Evolutionary conservation across 176 grass and related monocot species (phyloP).

Genomic region (Carex pumila): DNA sequence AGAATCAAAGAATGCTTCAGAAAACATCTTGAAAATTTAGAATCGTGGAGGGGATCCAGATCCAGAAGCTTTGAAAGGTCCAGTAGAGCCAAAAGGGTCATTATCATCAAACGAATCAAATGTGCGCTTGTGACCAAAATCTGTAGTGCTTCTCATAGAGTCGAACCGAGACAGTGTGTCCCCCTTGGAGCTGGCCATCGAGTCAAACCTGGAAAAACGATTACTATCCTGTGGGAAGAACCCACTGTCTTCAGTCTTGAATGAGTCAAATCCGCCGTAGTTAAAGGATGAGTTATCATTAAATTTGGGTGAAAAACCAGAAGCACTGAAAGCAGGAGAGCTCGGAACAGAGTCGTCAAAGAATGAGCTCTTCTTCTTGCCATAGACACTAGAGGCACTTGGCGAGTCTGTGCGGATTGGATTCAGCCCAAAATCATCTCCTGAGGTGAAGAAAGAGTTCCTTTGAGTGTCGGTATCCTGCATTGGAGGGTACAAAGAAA

Average conservation of each 20-base stretch:
- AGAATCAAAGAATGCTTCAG: slow-evolving; percentile 14
- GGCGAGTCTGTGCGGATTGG: slow-evolving; percentile 45
- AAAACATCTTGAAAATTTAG: slow-evolving; percentile 23
- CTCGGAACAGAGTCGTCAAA: slow-evolving; percentile 97
- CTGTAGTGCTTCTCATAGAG: slow-evolving; percentile 43
- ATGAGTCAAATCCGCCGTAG: slow-evolving; percentile 80
- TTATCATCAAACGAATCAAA: slow-evolving; percentile 98
- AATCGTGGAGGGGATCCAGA: slow-evolving; percentile 64
- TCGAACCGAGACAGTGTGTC: slow-evolving; percentile 51
- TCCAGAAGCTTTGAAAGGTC: slow-evolving; percentile 82
- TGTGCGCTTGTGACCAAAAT: slow-evolving; percentile 41
- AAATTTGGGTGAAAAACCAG: slow-evolving; percentile 68
- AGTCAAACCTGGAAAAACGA: slow-evolving; percentile 71
- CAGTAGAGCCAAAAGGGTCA: slow-evolving; percentile 83
- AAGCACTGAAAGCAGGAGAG: slow-evolving; percentile 62
- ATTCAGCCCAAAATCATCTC: slow-evolving; percentile 50
- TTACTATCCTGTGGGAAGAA: slow-evolving; percentile 51
- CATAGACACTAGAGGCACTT: slow-evolving; percentile 42
- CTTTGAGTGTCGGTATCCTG: slow-evolving; percentile 58
- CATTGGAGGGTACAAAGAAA: slow-evolving; percentile 11
- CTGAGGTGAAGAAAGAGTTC: slow-evolving; percentile 73
- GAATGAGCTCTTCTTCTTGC: slow-evolving; percentile 73
- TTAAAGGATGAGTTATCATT: slow-evolving; percentile 51
- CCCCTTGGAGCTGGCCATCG: slow-evolving; percentile 44
- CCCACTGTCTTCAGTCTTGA: slow-evolving; percentile 67